Evolutionary conservation across 2,329 filamentous ascomycete genomes (phyloP).

Genomic region (Ophiostoma australiae): DNA sequence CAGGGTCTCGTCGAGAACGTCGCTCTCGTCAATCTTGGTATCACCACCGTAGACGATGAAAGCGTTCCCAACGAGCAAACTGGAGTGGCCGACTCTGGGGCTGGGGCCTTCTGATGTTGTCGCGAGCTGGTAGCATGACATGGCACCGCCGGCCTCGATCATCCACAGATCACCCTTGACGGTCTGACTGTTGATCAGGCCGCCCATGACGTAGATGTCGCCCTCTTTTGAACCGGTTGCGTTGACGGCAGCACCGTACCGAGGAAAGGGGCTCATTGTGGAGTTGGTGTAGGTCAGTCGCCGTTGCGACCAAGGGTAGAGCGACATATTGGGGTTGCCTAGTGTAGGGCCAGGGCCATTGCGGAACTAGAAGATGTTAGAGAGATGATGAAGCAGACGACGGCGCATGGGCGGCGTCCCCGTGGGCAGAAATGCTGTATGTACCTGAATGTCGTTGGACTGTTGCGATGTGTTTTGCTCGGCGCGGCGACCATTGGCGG

Average conservation of each 20-base stretch:
- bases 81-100: conserved; percentile 88
- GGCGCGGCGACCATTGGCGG: conserved; percentile 52
- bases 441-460: conserved; percentile 29
- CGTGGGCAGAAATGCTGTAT: background rate
- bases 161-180: conserved; percentile 98
- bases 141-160: conserved; percentile 81
- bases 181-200: conserved; percentile 87
- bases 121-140: conserved; percentile 85
- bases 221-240: conserved; percentile 90
- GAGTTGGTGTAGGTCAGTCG: conserved; percentile 78
- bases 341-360: conserved; percentile 48
- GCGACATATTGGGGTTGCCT: conserved; percentile 63
- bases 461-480: conserved; percentile 50
- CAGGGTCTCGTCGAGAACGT: conserved; percentile 87
- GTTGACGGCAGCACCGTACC: conserved; percentile 96
- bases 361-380: conserved; percentile 43
- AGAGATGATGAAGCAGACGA: background rate
- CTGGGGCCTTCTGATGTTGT: conserved; percentile 93
- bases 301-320: conserved; percentile 95
- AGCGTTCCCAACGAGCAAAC: conserved; percentile 91
- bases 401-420: background rate
- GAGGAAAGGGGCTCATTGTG: conserved; percentile 82
- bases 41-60: conserved; percentile 99
- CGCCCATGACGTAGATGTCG: conserved; percentile 96
- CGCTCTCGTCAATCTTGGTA: conserved; percentile 91